Percentiles rank a stretch among this genome's conserved stretches.
phyloP scores from a whole-genome alignment of 2,329 filamentous ascomycete genomes.

The Fusarium sp. region DNA sequence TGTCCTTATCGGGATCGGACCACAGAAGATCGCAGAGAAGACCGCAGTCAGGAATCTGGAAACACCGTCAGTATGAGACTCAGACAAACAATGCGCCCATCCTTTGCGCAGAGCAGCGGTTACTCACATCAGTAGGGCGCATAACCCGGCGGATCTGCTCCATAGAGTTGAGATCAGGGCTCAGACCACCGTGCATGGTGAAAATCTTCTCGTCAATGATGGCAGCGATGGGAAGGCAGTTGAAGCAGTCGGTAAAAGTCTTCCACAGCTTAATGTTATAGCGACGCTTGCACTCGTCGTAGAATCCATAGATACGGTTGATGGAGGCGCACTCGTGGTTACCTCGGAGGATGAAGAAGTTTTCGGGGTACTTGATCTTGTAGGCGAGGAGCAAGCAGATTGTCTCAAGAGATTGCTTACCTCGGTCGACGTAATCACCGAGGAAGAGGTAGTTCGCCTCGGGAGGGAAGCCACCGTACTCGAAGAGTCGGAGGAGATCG shows the following conservation, averaged over 20 bases:
- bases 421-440: slow-evolving; percentile 97
- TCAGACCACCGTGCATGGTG: slow-evolving; percentile 98
- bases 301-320: slow-evolving; percentile 99
- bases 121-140: slow-evolving; percentile 96
- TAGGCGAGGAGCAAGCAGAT: slow-evolving; percentile 96
- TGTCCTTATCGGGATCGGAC: slow-evolving; percentile 99
- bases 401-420: slow-evolving; percentile 98
- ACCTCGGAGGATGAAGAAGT: slow-evolving; percentile 98
- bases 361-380: slow-evolving; percentile 99
- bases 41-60: slow-evolving; percentile 95
- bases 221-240: slow-evolving; percentile 96
- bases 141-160: slow-evolving; percentile 99
- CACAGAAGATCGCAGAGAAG: slow-evolving; percentile 97
- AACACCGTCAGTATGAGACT: slow-evolving; percentile 18
- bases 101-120: slow-evolving; percentile 29
- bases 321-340: slow-evolving; percentile 99
- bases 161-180: slow-evolving; percentile 98
- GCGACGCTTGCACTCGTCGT: slow-evolving; percentile 98
- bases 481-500: slow-evolving; percentile 94
- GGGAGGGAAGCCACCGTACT: slow-evolving; percentile 97
- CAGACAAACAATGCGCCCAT: slow-evolving; percentile 7
- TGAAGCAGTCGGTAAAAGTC: slow-evolving; percentile 99
- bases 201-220: slow-evolving; percentile 99
- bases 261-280: slow-evolving; percentile 99
- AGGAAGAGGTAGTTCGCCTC: slow-evolving; percentile 99